Base-by-base conservation (phyloP, 1,139 yeast genomes). In the Hyphopichia burtonii region DNA sequence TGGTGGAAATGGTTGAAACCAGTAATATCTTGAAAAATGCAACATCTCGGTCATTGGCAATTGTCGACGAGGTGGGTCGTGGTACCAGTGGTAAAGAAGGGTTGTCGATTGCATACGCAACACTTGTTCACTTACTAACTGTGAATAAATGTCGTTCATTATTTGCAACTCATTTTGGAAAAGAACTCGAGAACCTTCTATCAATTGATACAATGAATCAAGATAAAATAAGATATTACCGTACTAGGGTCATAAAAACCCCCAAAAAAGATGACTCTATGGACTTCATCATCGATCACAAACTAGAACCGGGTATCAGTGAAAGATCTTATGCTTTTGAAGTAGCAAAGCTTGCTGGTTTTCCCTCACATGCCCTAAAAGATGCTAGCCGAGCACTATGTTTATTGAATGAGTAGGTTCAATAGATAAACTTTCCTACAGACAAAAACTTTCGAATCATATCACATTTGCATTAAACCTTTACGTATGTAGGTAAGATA, bases 1-100 rank as follows among this genome's bases (percentile, higher is more conserved):
- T 93, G 98, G 96, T 91, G 14, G 98, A 93, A 54, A 91, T 93
- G 98, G 78, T 88, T n/a, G 99, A 93, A 57, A 88, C 96, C 0
- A 84, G 96, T 20, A 75, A 79, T 47, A 90, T 93, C 31, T 64
- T 93, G 41, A 73, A 77, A 38, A 80, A 86, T 45, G 95, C 98
- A 1, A 89, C 98, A 0, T 56, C 72, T 0, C 63, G 74, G 35
- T 90, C 98, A 0, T 64, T 93, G 48, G 96, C 96, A 0, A 86
- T 93, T 27, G 79, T 93, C 37, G 99, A 93, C 64, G 99, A 93
- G 54, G 83, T 93, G n/a, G 99, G 99, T 0, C 72, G 99, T 46
- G 99, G 99, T 0, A 93, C 99, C 0, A 86, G 96, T 47, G 86
- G 91, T 0, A 71, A 73, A 42, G 99, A 93, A 63, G 98, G 99